These are phyloP conservation scores for Rosa chinensis DNA, from an alignment of 306 rosid genomes.

Conservation along the genomic window DNA sequence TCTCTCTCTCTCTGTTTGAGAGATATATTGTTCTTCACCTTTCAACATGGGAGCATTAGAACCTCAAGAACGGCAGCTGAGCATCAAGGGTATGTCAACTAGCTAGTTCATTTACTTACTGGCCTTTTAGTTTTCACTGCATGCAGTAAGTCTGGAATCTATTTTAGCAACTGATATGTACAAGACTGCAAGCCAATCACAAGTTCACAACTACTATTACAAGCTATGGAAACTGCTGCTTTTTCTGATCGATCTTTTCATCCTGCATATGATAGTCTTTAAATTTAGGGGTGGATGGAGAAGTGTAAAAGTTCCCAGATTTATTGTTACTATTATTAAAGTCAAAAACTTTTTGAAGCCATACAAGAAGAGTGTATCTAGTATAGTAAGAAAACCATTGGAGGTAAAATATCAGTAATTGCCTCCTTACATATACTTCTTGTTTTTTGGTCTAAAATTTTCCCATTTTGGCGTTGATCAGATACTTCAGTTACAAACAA, in stretches of 20 bases:
- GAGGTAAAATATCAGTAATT: neutral
- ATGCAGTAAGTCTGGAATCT: neutral
- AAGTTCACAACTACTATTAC: neutral
- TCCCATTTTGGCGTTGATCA: neutral
- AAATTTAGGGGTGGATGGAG: neutral
- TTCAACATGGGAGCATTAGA: constrained; percentile 20
- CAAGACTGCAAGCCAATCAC: neutral
- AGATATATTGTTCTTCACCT: neutral
- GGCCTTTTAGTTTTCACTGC: neutral
- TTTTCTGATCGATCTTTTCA: neutral
- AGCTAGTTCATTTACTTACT: neutral
- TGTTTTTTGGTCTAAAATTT: neutral
- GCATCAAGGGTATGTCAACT: constrained; percentile 17
- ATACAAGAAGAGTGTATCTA: neutral
- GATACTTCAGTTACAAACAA: neutral
- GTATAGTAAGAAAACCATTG: neutral
- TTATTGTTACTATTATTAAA: neutral
- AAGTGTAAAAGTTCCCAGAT: constrained; percentile 1
- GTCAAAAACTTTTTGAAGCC: neutral
- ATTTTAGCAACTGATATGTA: neutral
- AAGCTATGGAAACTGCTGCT: neutral
- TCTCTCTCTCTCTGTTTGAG: neutral
- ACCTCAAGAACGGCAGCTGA: constrained; percentile 17
- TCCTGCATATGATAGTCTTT: neutral
- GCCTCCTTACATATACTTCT: neutral